Base-by-base conservation (phyloP, 345 rosid genomes). In the Litchi chinensis region DNA sequence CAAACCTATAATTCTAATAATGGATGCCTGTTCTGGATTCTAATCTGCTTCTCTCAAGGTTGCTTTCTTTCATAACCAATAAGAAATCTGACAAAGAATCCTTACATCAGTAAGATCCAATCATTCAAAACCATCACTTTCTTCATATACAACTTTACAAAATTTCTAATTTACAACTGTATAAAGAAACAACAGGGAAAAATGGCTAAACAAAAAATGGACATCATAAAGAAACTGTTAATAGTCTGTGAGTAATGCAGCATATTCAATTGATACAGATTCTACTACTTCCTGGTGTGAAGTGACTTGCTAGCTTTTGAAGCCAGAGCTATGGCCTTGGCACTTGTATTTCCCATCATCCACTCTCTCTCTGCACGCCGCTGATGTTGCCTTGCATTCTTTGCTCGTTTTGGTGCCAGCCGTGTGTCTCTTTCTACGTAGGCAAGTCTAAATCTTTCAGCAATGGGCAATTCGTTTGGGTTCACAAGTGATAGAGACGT, bases 371-470 rank as follows among this genome's bases (percentile, higher is more conserved):
- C 96, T 26, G 91, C 93, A 39, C 97, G 92, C 13, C 97, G 90
- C 78, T 90, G 91, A 79, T 82, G 98, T 56, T 93, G 99, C 81
- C 97, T 91, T 15, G 91, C 88, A 28, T 93, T 95, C 84, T 93
- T 93, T 0, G 98, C 98, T 57, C 96, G 92, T 81, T 95, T 95
- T n/a, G 94, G 97, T 52, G 99, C 98, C 78, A 91, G 80, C 4
- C 97, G 83, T 3, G 89, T 85, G 84, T 95, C 96, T 77, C 99
- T 90, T 79, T 92, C 98, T 65, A 80, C 82, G 76, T 87, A 93
- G 24, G 94, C 97, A 19, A 95, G 91, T 78, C 99, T 89, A 76
- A 93, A 92, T 79, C 90, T 95, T 86, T 93, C 99, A 7, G 98
- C 95, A 72, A 91, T 70, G 2, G 97, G 84, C 80, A 93, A 82